phyloP scores from a whole-genome alignment of 2,329 filamentous ascomycete species.

The Fusarium nygamai region DNA sequence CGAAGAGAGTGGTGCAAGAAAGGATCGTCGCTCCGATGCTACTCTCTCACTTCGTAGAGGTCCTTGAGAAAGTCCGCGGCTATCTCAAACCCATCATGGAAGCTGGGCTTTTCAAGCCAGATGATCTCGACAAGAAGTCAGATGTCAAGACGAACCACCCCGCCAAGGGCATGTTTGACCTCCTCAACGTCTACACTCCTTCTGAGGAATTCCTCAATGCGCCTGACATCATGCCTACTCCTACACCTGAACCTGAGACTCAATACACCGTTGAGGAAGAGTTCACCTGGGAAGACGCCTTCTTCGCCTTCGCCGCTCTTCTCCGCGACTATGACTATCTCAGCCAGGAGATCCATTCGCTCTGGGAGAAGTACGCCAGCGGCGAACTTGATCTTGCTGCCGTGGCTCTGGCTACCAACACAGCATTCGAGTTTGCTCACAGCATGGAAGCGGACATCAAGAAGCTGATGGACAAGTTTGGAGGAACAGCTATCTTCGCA shows the following conservation, averaged over 20 bases:
- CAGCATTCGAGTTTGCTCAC: conserved; percentile 31
- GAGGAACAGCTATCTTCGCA: background rate
- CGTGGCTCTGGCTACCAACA: conserved; percentile 33
- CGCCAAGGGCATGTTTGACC: conserved; percentile 18
- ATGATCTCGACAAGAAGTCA: background rate
- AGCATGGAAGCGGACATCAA: conserved; percentile 57
- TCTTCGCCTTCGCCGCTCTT: conserved; percentile 22
- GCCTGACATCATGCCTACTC: background rate
- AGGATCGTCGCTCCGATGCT: background rate
- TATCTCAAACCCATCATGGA: conserved; percentile 27
- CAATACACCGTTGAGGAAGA: conserved; percentile 24
- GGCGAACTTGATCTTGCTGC: conserved; percentile 28
- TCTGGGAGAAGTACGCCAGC: conserved; percentile 12
- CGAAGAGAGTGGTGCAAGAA: background rate
- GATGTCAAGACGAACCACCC: background rate
- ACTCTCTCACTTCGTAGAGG: conserved; percentile 26
- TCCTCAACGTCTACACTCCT: conserved; percentile 24
- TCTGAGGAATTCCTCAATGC: conserved; percentile 32
- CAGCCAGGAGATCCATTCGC: background rate
- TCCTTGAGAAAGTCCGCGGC: conserved; percentile 33
- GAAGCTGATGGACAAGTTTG: conserved; percentile 32
- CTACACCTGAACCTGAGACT: background rate
- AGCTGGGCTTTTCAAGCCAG: background rate
- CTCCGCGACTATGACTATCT: conserved; percentile 14
- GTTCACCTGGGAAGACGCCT: conserved; percentile 3